phyloP scores from a whole-genome alignment of 179 eudicot genomes.

The Beta corolliflora region DNA sequence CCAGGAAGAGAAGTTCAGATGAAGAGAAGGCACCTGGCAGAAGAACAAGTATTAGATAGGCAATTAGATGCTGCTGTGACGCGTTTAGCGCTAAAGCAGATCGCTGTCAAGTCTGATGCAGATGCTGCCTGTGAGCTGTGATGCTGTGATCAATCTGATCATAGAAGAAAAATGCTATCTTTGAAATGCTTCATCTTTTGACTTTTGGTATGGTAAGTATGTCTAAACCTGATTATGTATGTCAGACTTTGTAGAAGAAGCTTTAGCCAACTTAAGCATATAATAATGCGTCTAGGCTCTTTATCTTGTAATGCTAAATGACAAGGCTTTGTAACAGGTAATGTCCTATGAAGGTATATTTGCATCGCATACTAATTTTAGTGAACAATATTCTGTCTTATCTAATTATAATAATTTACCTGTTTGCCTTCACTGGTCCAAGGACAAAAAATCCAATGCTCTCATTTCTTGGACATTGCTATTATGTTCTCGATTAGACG shows the following conservation, averaged over 20 bases:
- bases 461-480: not conserved
- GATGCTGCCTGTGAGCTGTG: constrained; percentile 6
- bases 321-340: not conserved
- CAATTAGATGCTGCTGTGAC: constrained; percentile 39
- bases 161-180: not conserved
- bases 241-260: not conserved
- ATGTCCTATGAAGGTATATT: not conserved
- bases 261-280: not conserved
- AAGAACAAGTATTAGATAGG: constrained; percentile 43
- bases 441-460: not conserved
- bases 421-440: too few relatives aligned
- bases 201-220: not conserved
- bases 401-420: too few relatives aligned
- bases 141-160: not conserved
- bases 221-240: not conserved
- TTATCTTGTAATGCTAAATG: not conserved
- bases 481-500: constrained; percentile 37
- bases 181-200: not conserved
- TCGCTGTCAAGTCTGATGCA: constrained; percentile 7
- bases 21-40: constrained; percentile 44
- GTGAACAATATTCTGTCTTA: too few relatives aligned
- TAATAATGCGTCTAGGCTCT: not conserved
- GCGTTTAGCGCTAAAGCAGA: constrained; percentile 42
- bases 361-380: not conserved
- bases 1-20: constrained; percentile 40